Conservation (phyloP, 441 rosid genomes). For the Erodium texanum region DNA sequence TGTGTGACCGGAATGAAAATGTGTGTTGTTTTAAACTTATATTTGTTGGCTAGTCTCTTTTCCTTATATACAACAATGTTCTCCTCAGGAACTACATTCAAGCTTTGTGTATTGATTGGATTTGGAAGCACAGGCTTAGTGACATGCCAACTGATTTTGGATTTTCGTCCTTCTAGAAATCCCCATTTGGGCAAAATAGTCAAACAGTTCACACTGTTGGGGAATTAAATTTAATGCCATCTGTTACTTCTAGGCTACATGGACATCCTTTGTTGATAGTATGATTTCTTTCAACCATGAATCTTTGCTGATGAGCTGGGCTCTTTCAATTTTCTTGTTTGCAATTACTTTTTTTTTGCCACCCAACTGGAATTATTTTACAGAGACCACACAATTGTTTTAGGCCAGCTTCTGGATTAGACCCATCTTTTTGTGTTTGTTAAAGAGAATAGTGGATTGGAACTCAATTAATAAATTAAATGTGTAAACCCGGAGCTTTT, state of each 20-base stretch:
- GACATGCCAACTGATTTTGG: not conserved
- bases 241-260: not conserved
- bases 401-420: not conserved
- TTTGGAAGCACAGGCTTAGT: not conserved
- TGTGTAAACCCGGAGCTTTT: not conserved
- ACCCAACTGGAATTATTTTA: not conserved
- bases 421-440: not conserved
- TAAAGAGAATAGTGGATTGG: not conserved
- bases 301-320: not conserved
- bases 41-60: not conserved
- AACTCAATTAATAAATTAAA: slow-evolving; percentile 2
- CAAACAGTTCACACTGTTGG: not conserved
- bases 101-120: not conserved
- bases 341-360: not conserved
- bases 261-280: not conserved
- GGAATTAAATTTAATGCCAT: not conserved
- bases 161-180: not conserved
- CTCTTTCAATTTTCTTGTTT: not conserved
- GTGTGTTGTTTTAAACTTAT: not conserved
- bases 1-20: not conserved
- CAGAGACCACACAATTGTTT: not conserved
- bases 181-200: not conserved
- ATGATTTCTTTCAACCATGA: not conserved
- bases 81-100: not conserved
- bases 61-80: not conserved